A percentile compares a stretch with the other conserved stretches of the same genome.
Conservation (phyloP, 2,329 filamentous ascomycete genomes). For the Claviceps africana region DNA sequence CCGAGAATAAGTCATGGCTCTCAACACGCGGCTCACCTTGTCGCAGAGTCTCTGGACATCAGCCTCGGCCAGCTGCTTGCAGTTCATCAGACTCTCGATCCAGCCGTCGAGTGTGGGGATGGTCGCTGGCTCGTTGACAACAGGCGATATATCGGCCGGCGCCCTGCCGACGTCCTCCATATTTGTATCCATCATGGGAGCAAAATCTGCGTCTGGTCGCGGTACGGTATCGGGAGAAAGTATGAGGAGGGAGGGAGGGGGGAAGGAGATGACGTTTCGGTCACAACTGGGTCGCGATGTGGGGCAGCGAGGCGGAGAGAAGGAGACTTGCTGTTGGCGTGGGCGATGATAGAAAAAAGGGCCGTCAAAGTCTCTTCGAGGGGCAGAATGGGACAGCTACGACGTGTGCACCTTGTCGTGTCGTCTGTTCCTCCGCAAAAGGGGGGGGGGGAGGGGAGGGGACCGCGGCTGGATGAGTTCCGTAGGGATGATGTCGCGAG, state of each 20-base stretch:
- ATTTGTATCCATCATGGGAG: slow-evolving; percentile 73
- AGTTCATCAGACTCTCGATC: slow-evolving; percentile 96
- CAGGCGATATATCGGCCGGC: slow-evolving; percentile 62
- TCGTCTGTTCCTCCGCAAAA: background rate
- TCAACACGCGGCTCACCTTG: slow-evolving; percentile 49
- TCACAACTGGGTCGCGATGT: slow-evolving; percentile 10
- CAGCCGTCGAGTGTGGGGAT: slow-evolving; percentile 91
- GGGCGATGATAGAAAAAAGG: background rate
- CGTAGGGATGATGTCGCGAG: slow-evolving; percentile 3
- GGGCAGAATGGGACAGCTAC: background rate
- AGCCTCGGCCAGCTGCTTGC: slow-evolving; percentile 91
- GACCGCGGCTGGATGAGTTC: background rate
- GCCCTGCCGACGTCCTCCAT: slow-evolving; percentile 96
- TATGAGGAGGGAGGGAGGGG: background rate
- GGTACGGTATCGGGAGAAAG: slow-evolving; percentile 9
- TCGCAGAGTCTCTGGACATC: slow-evolving; percentile 96
- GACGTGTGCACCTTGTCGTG: background rate
- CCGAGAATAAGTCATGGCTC: background rate
- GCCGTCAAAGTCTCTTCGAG: background rate
- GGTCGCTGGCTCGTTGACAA: slow-evolving; percentile 65
- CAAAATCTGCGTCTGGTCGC: slow-evolving; percentile 8
- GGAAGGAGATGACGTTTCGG: slow-evolving; percentile 19
- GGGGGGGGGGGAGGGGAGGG: background rate
- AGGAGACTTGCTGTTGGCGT: background rate
- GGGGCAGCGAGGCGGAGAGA: slow-evolving; percentile 7